Percentiles rank a stretch among this genome's conserved stretches.
Conservation (phyloP, 495 filamentous ascomycete genomes). For the Penicillium lagena region DNA sequence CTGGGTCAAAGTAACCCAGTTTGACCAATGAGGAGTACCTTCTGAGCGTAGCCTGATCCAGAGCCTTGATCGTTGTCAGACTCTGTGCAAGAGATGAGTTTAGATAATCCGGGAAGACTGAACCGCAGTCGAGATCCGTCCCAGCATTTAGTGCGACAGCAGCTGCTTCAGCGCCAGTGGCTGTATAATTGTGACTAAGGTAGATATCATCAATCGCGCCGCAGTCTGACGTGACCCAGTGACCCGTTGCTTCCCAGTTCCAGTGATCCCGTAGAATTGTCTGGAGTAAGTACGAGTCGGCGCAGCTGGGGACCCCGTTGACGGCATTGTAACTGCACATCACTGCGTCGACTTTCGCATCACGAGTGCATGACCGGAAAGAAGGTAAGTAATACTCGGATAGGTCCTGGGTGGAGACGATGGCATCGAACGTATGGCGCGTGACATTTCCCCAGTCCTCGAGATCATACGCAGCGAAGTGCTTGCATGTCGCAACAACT, state of each 20-base stretch:
- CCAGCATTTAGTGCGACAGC: conserved; percentile 53
- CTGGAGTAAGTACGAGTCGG: conserved; percentile 50
- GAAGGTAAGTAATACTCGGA: conserved; percentile 43
- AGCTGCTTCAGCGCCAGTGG: conserved; percentile 36
- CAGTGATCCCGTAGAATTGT: conserved; percentile 49
- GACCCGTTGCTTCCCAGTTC: conserved; percentile 37
- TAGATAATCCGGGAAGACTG: conserved; percentile 45
- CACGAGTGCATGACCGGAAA: conserved; percentile 31
- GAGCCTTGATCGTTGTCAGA: conserved; percentile 36
- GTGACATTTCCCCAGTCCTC: conserved; percentile 51
- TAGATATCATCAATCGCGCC: conserved; percentile 53
- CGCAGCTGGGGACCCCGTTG: conserved; percentile 52
- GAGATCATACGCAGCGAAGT: conserved; percentile 61
- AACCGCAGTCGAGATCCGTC: conserved; percentile 57
- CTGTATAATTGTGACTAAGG: conserved; percentile 46
- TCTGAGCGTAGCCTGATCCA: conserved; percentile 49
- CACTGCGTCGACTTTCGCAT: conserved; percentile 48
- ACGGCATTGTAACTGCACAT: conserved; percentile 61
- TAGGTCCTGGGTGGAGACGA: conserved; percentile 49
- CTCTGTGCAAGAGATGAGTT: conserved; percentile 42
- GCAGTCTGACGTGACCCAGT: conserved; percentile 53
- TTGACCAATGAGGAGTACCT: conserved; percentile 49
- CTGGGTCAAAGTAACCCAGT: conserved; percentile 54
- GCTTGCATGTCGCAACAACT: conserved; percentile 57
- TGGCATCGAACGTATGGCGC: conserved; percentile 49